A percentile compares a stretch with the other conserved stretches of the same genome.
These are phyloP conservation scores for Candida quercuum DNA, from an alignment of 805 yeast species.

Conservation along the genomic window DNA sequence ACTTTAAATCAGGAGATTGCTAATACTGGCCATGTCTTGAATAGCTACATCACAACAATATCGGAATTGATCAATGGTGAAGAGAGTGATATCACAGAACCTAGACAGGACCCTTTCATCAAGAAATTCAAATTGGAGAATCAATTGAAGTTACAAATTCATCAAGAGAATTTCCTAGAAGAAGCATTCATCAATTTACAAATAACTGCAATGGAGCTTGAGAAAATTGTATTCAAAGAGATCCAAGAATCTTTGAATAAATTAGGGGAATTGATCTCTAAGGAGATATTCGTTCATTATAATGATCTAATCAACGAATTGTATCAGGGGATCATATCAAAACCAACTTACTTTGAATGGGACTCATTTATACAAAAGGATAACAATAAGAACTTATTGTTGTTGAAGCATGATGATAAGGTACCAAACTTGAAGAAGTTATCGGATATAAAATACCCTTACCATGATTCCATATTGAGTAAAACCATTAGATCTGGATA, in stretches of 20 bases:
- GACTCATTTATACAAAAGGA: constrained; percentile 71
- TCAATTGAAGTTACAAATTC: constrained; percentile 69
- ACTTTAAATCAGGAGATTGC: constrained; percentile 64
- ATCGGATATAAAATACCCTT: constrained; percentile 58
- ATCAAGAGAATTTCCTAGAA: constrained; percentile 79
- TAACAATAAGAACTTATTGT: constrained; percentile 45
- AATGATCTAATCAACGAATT: constrained; percentile 60
- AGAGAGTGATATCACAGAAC: constrained; percentile 31
- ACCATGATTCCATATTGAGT: constrained; percentile 64
- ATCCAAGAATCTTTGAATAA: constrained; percentile 73
- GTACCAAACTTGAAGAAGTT: constrained; percentile 51
- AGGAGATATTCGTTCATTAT: constrained; percentile 67
- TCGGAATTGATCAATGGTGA: constrained; percentile 45
- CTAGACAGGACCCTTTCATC: constrained; percentile 75
- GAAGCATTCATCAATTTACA: constrained; percentile 87
- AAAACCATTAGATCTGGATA: constrained; percentile 67
- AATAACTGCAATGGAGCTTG: constrained; percentile 81
- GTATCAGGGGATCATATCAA: constrained; percentile 61
- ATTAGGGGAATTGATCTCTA: constrained; percentile 65
- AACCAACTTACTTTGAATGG: constrained; percentile 83
- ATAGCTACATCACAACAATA: constrained; percentile 50
- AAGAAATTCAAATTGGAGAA: constrained; percentile 64
- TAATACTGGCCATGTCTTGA: constrained; percentile 53
- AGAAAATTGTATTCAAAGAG: constrained; percentile 78
- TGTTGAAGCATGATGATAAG: constrained; percentile 35